Evolutionary conservation across 2,329 filamentous ascomycete species (phyloP), one percentile per base, ranked within the genome.

Genomic region (Aspergillus sp.): DNA sequence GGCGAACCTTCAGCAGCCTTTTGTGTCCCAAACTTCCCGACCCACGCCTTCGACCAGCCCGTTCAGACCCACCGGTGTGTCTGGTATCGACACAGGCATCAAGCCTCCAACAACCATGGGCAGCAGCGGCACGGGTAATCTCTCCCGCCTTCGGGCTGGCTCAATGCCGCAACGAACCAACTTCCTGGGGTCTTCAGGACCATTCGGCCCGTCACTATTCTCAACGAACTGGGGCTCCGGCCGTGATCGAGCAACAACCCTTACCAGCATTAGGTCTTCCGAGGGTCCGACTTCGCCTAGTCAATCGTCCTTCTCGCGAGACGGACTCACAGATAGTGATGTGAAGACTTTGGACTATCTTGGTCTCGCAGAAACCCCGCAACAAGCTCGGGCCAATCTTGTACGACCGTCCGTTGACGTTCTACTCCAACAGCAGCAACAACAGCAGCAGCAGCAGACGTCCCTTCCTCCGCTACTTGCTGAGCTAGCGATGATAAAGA

Each of bases 261-360:
- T 98, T 63, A 90, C 92, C 27, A 98, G 93, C 74, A 89, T 96
- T 66, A 88, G 90, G 47, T 98, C 93, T 12, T 86, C 84, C 27
- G 96, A 98, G 70, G 91, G 89, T 2, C 91, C 91, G 2, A 90
- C 89, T 62, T 98, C 93, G 14, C 93, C 93, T 1, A 86, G 90
- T 14, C 90, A 93, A 68, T 96, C 91, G 7, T 87, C 90, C 1
- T 93, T 93, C 70, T 96, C 91, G 11, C 86, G 88, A 64, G 92
- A 96, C 68, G 92, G 91, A 31, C 84, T 88, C 46, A 89, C 86
- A 17, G 93, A 98, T 69, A 90, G 87, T 31, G 93, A 97, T 71
- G 91, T 96, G 65, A 90, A 91, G 70, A 99, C 95, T 2, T 79
- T 99, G 66, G 95, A 99, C 74, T 99, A 99, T 71, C 85, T 99